Conservation (phyloP, 768 basidiomycete species). For the Calocybe gangraenosa region DNA sequence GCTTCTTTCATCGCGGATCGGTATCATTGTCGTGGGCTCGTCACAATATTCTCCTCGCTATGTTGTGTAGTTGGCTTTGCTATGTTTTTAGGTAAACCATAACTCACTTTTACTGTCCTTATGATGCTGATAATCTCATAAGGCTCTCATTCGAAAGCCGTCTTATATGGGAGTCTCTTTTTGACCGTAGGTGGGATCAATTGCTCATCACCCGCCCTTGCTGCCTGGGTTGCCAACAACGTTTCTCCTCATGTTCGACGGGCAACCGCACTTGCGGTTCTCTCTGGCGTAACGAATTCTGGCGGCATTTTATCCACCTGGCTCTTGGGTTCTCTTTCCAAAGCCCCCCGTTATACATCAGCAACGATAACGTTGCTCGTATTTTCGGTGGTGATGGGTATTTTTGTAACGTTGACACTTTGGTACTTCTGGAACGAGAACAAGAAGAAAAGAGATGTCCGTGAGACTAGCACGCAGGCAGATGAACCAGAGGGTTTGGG, state of each 20-base stretch:
- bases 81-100: slow-evolving; percentile 33
- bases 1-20: slow-evolving; percentile 32
- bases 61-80: slow-evolving; percentile 28
- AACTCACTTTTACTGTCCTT: not conserved
- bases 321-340: slow-evolving; percentile 33
- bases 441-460: slow-evolving; percentile 23
- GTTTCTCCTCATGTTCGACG: slow-evolving; percentile 32
- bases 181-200: slow-evolving; percentile 31
- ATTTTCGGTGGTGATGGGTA: slow-evolving; percentile 20
- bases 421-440: slow-evolving; percentile 26
- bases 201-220: slow-evolving; percentile 28
- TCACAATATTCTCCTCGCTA: slow-evolving; percentile 27
- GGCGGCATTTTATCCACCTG: slow-evolving; percentile 41
- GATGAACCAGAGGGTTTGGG: slow-evolving; percentile 27
- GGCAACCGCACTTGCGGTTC: slow-evolving; percentile 35
- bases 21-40: slow-evolving; percentile 31
- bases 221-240: slow-evolving; percentile 41
- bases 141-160: slow-evolving; percentile 15
- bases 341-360: slow-evolving; percentile 30
- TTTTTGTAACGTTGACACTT: slow-evolving; percentile 22
- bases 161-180: slow-evolving; percentile 35
- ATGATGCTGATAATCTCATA: slow-evolving; percentile 4
- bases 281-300: slow-evolving; percentile 29
- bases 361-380: slow-evolving; percentile 26
- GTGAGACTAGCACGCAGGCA: slow-evolving; percentile 17